These are phyloP conservation scores for Emericellopsis atlantica DNA, from an alignment of 2,329 filamentous ascomycete species.

Conservation along the genomic window DNA sequence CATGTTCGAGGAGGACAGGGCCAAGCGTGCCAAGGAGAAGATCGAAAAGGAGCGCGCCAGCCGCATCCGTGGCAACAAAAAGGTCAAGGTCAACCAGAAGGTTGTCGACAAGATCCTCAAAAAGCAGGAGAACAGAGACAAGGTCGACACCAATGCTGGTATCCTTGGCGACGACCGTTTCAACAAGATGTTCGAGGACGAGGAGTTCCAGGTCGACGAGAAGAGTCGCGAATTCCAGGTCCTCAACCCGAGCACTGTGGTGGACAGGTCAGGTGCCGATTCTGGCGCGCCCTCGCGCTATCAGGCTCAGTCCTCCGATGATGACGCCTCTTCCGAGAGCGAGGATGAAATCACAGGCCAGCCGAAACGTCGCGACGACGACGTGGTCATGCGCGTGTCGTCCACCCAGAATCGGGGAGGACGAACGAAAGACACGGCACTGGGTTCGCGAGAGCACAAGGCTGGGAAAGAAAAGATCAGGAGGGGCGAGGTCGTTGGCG, in stretches of 20 bases:
- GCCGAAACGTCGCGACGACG: slow-evolving; percentile 14
- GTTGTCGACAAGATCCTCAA: slow-evolving; percentile 63
- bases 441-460: slow-evolving; percentile 44
- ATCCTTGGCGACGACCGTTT: slow-evolving; percentile 81
- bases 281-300: slow-evolving; percentile 22
- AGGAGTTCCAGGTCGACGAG: slow-evolving; percentile 88
- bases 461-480: slow-evolving; percentile 31
- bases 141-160: slow-evolving; percentile 46
- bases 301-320: slow-evolving; percentile 27
- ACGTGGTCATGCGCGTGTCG: slow-evolving; percentile 53
- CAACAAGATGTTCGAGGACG: slow-evolving; percentile 77
- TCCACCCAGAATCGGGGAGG: slow-evolving; percentile 51
- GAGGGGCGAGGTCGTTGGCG: slow-evolving; percentile 41
- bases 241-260: slow-evolving; percentile 76
- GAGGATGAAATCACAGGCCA: slow-evolving; percentile 10
- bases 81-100: slow-evolving; percentile 91
- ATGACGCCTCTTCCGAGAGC: slow-evolving; percentile 27
- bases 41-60: slow-evolving; percentile 95
- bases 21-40: slow-evolving; percentile 85
- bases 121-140: slow-evolving; percentile 46
- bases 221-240: slow-evolving; percentile 73
- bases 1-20: slow-evolving; percentile 82
- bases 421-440: slow-evolving; percentile 38
- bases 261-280: slow-evolving; percentile 18
- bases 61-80: slow-evolving; percentile 87